phyloP scores from a whole-genome alignment of 345 rosid species.

The Syzygium aromaticum region DNA sequence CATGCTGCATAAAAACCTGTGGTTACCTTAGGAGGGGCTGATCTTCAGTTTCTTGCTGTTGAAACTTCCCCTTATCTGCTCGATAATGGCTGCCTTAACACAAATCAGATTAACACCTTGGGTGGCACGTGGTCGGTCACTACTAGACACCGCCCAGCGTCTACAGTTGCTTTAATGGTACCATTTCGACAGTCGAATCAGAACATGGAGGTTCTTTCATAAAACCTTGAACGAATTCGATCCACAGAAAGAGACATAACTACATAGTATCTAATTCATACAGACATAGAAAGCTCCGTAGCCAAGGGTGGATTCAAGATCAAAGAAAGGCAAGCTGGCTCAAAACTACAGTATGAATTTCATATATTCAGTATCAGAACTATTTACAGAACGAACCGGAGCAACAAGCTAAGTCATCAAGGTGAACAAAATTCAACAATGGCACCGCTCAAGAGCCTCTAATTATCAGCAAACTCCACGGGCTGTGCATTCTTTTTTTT shows the following conservation, averaged over 20 bases:
- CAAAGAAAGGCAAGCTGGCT: neutral
- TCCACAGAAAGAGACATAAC: neutral
- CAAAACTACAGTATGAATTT: neutral
- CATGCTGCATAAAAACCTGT: neutral
- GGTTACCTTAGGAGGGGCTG: neutral
- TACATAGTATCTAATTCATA: neutral
- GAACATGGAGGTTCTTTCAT: neutral
- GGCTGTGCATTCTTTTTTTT: neutral
- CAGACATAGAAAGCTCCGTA: neutral
- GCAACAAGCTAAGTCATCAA: neutral
- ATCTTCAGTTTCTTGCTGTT: neutral
- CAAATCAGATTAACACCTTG: neutral
- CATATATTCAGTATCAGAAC: neutral
- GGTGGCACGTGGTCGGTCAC: neutral
- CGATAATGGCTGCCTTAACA: neutral
- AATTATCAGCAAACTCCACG: neutral
- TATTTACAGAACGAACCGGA: neutral
- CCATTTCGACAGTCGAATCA: neutral
- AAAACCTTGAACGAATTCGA: neutral
- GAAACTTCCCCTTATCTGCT: neutral
- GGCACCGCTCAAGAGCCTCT: neutral
- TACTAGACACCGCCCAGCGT: neutral
- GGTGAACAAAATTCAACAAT: neutral
- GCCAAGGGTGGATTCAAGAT: neutral
- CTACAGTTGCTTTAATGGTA: neutral